phyloP scores from a whole-genome alignment of 192 early-diverging fungal genomes.

The Martensiomyces pterosporus region DNA sequence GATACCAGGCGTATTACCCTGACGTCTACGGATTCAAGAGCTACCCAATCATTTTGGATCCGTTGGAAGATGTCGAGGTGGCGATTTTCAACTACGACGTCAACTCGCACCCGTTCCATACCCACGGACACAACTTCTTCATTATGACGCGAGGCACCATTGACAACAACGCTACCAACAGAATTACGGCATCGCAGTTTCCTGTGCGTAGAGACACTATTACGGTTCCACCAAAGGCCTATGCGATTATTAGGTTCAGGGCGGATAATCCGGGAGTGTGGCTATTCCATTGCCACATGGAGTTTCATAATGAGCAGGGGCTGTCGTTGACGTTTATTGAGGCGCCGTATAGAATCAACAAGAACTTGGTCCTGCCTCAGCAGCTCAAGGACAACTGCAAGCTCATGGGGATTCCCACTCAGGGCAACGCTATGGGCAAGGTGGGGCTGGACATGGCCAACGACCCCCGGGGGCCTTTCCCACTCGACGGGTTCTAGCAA shows the following conservation, averaged over 20 bases:
- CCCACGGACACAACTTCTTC: constrained; percentile 85
- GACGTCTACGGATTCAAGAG: constrained; percentile 65
- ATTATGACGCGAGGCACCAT: constrained; percentile 56
- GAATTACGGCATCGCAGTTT: constrained; percentile 1
- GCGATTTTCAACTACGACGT: constrained; percentile 74
- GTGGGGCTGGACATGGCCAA: constrained; percentile 60
- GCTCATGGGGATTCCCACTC: constrained; percentile 53
- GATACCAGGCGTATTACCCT: constrained; percentile 52
- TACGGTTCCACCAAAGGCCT: constrained; percentile 56
- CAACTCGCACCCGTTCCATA: constrained; percentile 76
- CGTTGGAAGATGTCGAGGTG: constrained; percentile 63
- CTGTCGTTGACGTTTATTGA: constrained; percentile 67
- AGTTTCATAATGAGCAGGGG: constrained; percentile 62
- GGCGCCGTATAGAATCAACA: constrained; percentile 57
- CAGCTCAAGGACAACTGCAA: constrained; percentile 59
- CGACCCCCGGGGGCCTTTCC: constrained; percentile 50
- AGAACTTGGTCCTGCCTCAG: constrained; percentile 48
- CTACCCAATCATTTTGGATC: constrained; percentile 58
- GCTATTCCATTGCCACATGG: constrained; percentile 82
- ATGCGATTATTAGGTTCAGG: constrained; percentile 64
- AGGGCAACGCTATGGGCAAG: constrained; percentile 76
- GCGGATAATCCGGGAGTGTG: constrained; percentile 85
- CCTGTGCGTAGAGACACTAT: constrained; percentile 70
- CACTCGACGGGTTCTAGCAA: constrained; percentile 22
- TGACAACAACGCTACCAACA: constrained; percentile 31